phyloP scores from a whole-genome alignment of 2,329 filamentous ascomycete species.

The Colletotrichum destructivum region DNA sequence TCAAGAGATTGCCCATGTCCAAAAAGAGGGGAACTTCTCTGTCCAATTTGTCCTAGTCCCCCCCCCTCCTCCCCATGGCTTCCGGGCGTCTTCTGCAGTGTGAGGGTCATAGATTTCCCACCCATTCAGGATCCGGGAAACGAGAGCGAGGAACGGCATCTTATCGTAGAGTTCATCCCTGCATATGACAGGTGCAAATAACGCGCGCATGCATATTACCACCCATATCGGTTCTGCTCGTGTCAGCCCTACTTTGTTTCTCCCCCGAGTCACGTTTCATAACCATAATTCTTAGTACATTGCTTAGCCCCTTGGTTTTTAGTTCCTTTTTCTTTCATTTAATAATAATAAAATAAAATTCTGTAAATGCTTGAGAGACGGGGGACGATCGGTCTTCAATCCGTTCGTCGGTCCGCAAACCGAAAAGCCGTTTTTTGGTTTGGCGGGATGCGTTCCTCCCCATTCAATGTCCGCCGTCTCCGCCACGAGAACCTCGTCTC shows the following conservation, averaged over 20 bases:
- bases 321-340: no score
- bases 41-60: neutral
- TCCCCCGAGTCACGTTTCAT: neutral
- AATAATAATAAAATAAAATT: no score
- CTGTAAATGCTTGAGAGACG: no score
- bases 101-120: conserved; percentile 18
- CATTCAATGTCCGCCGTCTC: no score
- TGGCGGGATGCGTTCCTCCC: no score
- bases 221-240: neutral
- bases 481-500: no score
- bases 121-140: neutral
- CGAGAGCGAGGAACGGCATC: neutral
- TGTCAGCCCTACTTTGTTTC: neutral
- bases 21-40: neutral
- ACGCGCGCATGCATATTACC: no score
- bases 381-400: no score
- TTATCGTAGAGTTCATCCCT: neutral
- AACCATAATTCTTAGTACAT: no score
- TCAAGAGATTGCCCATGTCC: conserved; percentile 17
- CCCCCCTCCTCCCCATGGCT: neutral
- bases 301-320: no score
- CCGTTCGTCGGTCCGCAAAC: no score
- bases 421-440: no score
- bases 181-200: neutral
- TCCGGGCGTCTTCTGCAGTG: neutral